A percentile compares a stretch with the other conserved stretches of the same genome.
These are phyloP conservation scores for Exophiala mesophila DNA, from an alignment of 2,329 filamentous ascomycete species.

Conservation along the genomic window DNA sequence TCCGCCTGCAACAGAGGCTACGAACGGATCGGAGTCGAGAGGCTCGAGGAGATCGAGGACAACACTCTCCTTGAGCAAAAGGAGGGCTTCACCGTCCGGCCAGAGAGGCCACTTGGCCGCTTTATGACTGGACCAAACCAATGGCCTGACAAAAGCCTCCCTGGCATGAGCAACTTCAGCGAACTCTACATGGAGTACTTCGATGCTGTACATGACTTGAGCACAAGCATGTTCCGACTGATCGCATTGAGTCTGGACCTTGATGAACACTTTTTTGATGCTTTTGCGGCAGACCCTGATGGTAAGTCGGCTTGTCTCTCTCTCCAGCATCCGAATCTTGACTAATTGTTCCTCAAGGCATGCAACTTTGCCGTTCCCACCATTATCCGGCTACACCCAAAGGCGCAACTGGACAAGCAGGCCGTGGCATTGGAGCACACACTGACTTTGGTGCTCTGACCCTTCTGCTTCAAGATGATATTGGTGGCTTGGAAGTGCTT, in stretches of 20 bases:
- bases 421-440: constrained; percentile 28
- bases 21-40: constrained; percentile 2
- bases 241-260: constrained; percentile 9
- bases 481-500: constrained; percentile 43
- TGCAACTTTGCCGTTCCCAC: constrained; percentile 2
- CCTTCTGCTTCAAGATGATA: constrained; percentile 43
- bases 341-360: neutral
- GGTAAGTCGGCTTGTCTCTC: constrained; percentile 11
- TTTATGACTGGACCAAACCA: constrained; percentile 14
- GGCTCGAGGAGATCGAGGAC: constrained; percentile 1
- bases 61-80: constrained; percentile 2
- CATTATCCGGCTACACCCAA: constrained; percentile 38
- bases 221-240: constrained; percentile 11
- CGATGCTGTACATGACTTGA: constrained; percentile 6
- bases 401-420: constrained; percentile 25
- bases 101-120: constrained; percentile 13
- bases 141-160: constrained; percentile 7
- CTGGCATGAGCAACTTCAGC: constrained; percentile 5
- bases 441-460: constrained; percentile 46
- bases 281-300: constrained; percentile 11
- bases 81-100: constrained; percentile 5
- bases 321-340: neutral
- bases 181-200: constrained; percentile 13
- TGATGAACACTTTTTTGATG: constrained; percentile 13
- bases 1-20: constrained; percentile 4